These are phyloP conservation scores for Aspergillus tanneri DNA, from an alignment of 2,329 filamentous ascomycete species.

Conservation along the genomic window DNA sequence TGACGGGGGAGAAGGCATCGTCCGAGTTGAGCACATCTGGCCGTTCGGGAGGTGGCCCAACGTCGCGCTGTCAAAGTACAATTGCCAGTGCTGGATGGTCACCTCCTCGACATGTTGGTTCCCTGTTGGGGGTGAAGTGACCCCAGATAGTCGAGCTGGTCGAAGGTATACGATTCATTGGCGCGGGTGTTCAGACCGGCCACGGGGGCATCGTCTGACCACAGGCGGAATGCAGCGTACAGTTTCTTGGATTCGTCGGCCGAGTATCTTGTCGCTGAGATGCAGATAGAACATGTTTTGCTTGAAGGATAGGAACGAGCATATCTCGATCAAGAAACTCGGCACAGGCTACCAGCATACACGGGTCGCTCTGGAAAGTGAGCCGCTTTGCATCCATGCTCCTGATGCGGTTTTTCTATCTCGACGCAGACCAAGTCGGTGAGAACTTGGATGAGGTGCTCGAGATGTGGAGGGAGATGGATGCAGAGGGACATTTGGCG, in stretches of 20 bases:
- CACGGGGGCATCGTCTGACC: slow-evolving; percentile 49
- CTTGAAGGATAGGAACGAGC: slow-evolving; percentile 59
- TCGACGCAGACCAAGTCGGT: no score
- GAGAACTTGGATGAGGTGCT: no score
- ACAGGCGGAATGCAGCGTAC: slow-evolving; percentile 55
- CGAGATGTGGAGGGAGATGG: no score
- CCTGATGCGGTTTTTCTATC: no score
- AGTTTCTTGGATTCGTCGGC: slow-evolving; percentile 46
- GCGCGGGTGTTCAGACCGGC: slow-evolving; percentile 50
- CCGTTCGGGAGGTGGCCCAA: slow-evolving; percentile 50
- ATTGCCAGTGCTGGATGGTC: slow-evolving; percentile 56
- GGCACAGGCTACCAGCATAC: slow-evolving; percentile 53
- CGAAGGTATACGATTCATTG: slow-evolving; percentile 55
- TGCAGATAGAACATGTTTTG: slow-evolving; percentile 58
- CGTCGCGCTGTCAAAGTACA: slow-evolving; percentile 50
- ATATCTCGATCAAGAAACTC: slow-evolving; percentile 54
- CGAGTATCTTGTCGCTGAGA: slow-evolving; percentile 56
- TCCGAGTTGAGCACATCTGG: slow-evolving; percentile 55
- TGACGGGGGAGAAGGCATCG: slow-evolving; percentile 52
- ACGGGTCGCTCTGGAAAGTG: no score
- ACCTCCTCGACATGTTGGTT: slow-evolving; percentile 47
- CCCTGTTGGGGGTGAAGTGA: slow-evolving; percentile 48
- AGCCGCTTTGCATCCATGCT: no score
- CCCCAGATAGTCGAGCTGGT: slow-evolving; percentile 56
- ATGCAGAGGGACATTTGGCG: no score